Conservation (phyloP, 805 yeast species). For the Candida arabinofermentans region DNA sequence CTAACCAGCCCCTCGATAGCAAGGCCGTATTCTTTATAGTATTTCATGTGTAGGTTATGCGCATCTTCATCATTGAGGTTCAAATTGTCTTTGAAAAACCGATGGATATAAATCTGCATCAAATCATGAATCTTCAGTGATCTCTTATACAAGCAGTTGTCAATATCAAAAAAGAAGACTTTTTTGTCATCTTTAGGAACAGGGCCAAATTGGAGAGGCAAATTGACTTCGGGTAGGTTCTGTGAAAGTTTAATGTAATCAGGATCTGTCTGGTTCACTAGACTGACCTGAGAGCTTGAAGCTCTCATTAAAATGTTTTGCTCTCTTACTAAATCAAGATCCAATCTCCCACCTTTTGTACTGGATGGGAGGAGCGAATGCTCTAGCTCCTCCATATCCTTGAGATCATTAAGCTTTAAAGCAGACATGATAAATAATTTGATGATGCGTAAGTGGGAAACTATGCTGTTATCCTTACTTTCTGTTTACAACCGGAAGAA, state of each 20-base stretch:
- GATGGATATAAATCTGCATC: conserved; percentile 83
- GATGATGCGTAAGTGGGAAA: too few species aligned
- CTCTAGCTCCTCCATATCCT: conserved; percentile 14
- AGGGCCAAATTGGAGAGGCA: conserved; percentile 28
- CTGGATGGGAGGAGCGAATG: conserved; percentile 2
- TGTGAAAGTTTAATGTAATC: conserved; percentile 11
- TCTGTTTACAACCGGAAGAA: too few species aligned
- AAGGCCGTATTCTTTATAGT: conserved; percentile 84
- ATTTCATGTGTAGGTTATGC: conserved; percentile 58
- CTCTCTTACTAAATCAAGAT: conserved; percentile 15
- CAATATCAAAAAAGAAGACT: conserved; percentile 84
- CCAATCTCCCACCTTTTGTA: neutral
- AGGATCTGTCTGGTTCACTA: neutral
- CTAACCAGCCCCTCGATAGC: conserved; percentile 87
- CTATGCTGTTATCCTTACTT: too few species aligned
- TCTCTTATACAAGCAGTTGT: conserved; percentile 81
- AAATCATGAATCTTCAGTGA: conserved; percentile 74
- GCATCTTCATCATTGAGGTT: conserved; percentile 71
- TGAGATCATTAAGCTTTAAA: conserved; percentile 12
- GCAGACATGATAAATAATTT: too few species aligned
- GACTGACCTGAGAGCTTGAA: conserved; percentile 12
- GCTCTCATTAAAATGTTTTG: conserved; percentile 15
- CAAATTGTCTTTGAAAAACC: conserved; percentile 68
- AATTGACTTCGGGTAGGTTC: conserved; percentile 25
- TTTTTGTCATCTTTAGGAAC: conserved; percentile 24